Evolutionary conservation across 2,329 filamentous ascomycete species (phyloP).

Genomic region (Neospermospora avenae): DNA sequence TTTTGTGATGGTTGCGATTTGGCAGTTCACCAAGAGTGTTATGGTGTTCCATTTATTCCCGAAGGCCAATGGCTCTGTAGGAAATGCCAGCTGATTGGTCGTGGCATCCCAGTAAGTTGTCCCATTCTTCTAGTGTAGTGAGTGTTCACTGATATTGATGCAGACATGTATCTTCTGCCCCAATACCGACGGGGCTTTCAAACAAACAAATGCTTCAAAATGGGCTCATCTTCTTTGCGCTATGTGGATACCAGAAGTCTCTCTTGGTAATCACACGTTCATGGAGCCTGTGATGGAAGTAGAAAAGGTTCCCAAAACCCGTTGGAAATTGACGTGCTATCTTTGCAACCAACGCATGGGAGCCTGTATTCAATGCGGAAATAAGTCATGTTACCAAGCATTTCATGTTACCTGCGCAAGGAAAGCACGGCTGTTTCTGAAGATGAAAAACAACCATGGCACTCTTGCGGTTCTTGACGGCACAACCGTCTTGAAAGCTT

Average conservation of each 20-base stretch:
- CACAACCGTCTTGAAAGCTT: slow-evolving; percentile 82
- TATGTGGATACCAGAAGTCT: slow-evolving; percentile 98
- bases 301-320: slow-evolving; percentile 90
- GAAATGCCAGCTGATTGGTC: slow-evolving; percentile 92
- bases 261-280: slow-evolving; percentile 90
- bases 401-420: slow-evolving; percentile 97
- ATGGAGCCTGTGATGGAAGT: slow-evolving; percentile 99
- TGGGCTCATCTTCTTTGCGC: slow-evolving; percentile 97
- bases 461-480: slow-evolving; percentile 74
- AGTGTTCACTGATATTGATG: slow-evolving; percentile 20
- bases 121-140: background rate
- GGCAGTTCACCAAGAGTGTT: slow-evolving; percentile 97
- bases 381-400: slow-evolving; percentile 94
- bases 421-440: slow-evolving; percentile 80
- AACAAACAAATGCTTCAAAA: slow-evolving; percentile 92
- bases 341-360: slow-evolving; percentile 98
- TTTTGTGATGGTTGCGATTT: slow-evolving; percentile 98
- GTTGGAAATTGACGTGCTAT: slow-evolving; percentile 93
- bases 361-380: slow-evolving; percentile 95
- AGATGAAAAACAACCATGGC: slow-evolving; percentile 92
- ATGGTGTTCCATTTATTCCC: slow-evolving; percentile 96
- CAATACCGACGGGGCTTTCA: slow-evolving; percentile 96
- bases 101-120: slow-evolving; percentile 70
- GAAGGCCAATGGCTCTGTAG: slow-evolving; percentile 98
- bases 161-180: slow-evolving; percentile 97